Evolutionary conservation across 2,329 filamentous ascomycete species (phyloP), one percentile per base, ranked within the genome.

Genomic region (Graphiopsis chlorocephala): DNA sequence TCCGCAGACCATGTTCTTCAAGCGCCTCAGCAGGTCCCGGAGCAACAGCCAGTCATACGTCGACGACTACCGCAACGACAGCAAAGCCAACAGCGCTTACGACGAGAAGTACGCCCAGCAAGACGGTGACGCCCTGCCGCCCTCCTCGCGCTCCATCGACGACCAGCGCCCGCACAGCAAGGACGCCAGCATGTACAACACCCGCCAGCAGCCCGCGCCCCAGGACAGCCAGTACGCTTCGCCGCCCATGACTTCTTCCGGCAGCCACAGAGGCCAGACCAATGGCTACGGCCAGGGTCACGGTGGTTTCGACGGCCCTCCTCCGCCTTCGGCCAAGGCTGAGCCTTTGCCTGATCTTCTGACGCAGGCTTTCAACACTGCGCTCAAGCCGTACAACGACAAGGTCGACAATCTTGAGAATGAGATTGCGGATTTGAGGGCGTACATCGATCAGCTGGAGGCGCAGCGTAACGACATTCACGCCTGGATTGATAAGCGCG

Each of bases 401-500:
- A 81, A 83, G 75, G 82, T 84, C 61, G 82, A 84, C 69, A 76
- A 78, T 64, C 74, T 84, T 66, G 82, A 84, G 75, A 77, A 72
- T 65, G 81, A 84, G 76, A 75, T 84, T 57, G 79, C 80, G 61
- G 82, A 84, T 70, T 72, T 83, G 73, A 78, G 79, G 67, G 74
- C 77, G 12, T 83, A 81, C 75, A 76, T 84, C 60, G 81, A 83
- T 72, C 77, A 81, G 72, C 73, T 84, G 67, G 82, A 84, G 74
- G 75, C 78, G 67, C 81, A 84, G 77, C 76, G 82, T 67, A 76
- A 77, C 29, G 82, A 85, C 65, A 80, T 85, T 35, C 81, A 83
- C 72, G 78, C 79, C 57, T 85, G 82, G 82, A 84, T 85, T 64
- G 82, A 85, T 75, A 85, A 85, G 78, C 77, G 82, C 47, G 82